Evolutionary conservation across 257 asterid genomes (phyloP).

Genomic region (Dorcoceras hygrometricum): DNA sequence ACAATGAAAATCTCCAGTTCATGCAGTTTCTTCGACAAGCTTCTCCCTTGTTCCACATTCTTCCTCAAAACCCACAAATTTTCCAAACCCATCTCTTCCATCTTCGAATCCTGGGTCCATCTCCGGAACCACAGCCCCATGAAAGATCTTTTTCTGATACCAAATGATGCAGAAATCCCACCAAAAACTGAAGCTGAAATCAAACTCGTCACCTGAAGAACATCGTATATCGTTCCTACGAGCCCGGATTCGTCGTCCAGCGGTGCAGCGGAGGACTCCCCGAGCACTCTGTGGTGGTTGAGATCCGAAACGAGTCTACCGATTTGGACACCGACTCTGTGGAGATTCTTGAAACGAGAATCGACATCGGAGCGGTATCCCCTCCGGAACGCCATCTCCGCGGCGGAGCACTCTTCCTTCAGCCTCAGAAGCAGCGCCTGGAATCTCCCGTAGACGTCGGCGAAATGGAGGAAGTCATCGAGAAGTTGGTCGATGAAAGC

Average conservation of each 20-base stretch:
- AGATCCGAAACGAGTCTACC: neutral
- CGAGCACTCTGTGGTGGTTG: neutral
- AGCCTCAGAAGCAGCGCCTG: neutral
- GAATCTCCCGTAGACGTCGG: neutral
- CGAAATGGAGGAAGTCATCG: neutral
- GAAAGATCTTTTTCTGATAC: neutral
- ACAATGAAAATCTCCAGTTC: conserved; percentile 54
- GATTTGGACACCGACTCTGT: neutral
- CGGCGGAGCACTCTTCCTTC: neutral
- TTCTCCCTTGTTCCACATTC: conserved; percentile 46
- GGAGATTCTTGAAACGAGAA: neutral
- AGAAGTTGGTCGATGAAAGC: neutral
- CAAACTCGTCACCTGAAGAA: neutral
- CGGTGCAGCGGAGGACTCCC: neutral
- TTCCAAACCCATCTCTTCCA: conserved; percentile 31
- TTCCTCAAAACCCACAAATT: conserved; percentile 36
- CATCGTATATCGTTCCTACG: neutral
- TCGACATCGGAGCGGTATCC: too few species aligned
- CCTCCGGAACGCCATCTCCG: too few species aligned
- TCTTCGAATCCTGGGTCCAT: neutral
- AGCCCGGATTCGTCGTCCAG: neutral
- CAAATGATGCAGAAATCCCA: neutral
- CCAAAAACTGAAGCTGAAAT: neutral
- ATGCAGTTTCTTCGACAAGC: conserved; percentile 48
- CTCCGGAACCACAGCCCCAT: neutral